A percentile compares a stretch with the other conserved stretches of the same genome.
These are phyloP conservation scores for Cordyceps farinosa DNA, from an alignment of 2,329 filamentous ascomycete genomes.

Conservation along the genomic window DNA sequence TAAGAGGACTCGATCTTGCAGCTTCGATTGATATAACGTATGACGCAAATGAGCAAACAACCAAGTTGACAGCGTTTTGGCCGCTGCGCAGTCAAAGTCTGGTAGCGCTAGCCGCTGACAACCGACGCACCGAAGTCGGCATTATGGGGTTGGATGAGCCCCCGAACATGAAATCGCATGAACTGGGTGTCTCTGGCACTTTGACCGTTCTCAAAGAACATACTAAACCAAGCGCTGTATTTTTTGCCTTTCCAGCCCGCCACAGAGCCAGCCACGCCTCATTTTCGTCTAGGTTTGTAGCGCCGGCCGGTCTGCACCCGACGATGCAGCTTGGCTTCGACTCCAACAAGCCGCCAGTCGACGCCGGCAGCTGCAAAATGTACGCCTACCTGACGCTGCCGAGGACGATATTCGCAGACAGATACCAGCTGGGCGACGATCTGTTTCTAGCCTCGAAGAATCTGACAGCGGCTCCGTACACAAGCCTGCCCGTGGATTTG, in stretches of 20 bases:
- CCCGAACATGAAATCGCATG: slow-evolving; percentile 59
- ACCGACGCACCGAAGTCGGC: slow-evolving; percentile 72
- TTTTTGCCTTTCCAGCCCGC: slow-evolving; percentile 80
- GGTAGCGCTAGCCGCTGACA: slow-evolving; percentile 36
- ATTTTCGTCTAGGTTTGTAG: slow-evolving; percentile 63
- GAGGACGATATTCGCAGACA: slow-evolving; percentile 76
- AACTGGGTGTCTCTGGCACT: slow-evolving; percentile 74
- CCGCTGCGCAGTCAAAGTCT: slow-evolving; percentile 42
- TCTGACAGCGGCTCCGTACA: slow-evolving; percentile 62
- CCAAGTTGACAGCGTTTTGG: slow-evolving; percentile 66
- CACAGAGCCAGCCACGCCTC: slow-evolving; percentile 58
- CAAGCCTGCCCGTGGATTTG: slow-evolving; percentile 77
- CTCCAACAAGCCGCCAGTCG: slow-evolving; percentile 45
- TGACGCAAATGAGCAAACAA: slow-evolving; percentile 60
- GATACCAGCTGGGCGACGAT: slow-evolving; percentile 74
- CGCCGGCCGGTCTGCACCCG: slow-evolving; percentile 79
- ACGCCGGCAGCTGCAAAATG: slow-evolving; percentile 62
- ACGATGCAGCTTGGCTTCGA: slow-evolving; percentile 67
- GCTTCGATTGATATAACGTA: slow-evolving; percentile 74
- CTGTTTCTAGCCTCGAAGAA: slow-evolving; percentile 81
- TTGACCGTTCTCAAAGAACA: slow-evolving; percentile 76
- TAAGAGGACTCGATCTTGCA: slow-evolving; percentile 46
- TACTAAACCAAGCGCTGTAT: slow-evolving; percentile 65
- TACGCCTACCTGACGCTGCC: slow-evolving; percentile 83
- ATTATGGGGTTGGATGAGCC: slow-evolving; percentile 65